Evolutionary conservation across 139 green algal genomes (phyloP), one percentile per base, ranked within the genome.

Genomic region (Coelastrella sp.): DNA sequence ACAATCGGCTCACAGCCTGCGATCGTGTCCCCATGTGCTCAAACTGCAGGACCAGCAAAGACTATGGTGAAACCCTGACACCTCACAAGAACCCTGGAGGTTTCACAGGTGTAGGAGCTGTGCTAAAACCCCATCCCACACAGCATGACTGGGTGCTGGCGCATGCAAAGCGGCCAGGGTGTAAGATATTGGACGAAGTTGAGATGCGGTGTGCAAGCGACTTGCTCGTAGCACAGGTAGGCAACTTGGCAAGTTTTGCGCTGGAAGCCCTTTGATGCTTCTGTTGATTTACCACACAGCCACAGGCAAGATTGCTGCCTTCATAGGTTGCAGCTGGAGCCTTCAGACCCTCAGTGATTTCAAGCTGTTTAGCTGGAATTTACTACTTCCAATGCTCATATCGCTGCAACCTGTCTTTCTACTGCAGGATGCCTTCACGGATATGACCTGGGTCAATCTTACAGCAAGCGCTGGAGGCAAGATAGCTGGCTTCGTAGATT

Each of bases 401-500:
- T n/a, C n/a, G n/a, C n/a, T n/a, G n/a, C n/a, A n/a, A n/a, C n/a
- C n/a, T n/a, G n/a, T n/a, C n/a, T n/a, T n/a, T n/a, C n/a, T n/a
- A n/a, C n/a, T 68, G 47, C 66, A 81, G 57, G 80, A 89, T 65
- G 73, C 76, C 20, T 91, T 83, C 75, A 83, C 83, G 17, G 79
- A 87, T 32, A 64, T 78, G 19, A 92, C 19, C 10, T 99, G 96
- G 96, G 88, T n/a, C 20, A 99, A 99, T 92, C 87, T 99, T 66
- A 99, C 97, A 8, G 93, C 82, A 4, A 91, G 92, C n/a, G 94
- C 95, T 3, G 77, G 92, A 17, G 96, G 95, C 57, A 92, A 93
- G 13, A 92, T 99, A 54, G 90, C 95, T 1, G 93, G 93, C 74
- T 98, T 99, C 86, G 94, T 97, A 19, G 98, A 99, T 91, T 99